Conservation (phyloP, 2,329 filamentous ascomycete genomes). For the Albophoma yamanashiensis region DNA sequence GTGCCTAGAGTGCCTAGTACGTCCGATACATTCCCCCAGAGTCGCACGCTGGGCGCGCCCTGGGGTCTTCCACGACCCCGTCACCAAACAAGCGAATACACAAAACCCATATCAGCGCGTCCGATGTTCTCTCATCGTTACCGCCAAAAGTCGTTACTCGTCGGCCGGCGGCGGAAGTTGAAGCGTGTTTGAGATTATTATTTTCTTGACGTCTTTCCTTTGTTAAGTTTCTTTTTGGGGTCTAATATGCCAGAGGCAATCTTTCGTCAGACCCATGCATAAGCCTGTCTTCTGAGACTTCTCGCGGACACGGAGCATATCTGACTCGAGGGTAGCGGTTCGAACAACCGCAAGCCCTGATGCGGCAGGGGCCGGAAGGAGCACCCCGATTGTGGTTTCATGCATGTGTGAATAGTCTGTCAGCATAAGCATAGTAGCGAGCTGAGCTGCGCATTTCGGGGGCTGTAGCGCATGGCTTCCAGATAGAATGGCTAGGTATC, state of each 20-base stretch:
- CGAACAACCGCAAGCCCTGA: background rate
- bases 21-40: background rate
- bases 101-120: background rate
- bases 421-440: background rate
- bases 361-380: background rate
- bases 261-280: background rate
- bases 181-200: conserved; percentile 1
- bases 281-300: background rate
- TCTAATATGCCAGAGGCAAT: conserved; percentile 6
- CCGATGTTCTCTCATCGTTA: background rate
- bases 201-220: conserved; percentile 3
- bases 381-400: background rate
- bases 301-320: background rate
- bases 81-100: background rate
- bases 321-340: background rate
- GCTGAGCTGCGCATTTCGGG: background rate
- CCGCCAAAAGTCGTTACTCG: background rate
- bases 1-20: background rate
- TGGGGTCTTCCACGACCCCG: background rate
- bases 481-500: background rate
- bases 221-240: conserved; percentile 1
- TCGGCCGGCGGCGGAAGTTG: background rate
- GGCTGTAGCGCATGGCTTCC: background rate
- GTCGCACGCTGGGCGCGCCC: background rate
- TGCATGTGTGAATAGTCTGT: conserved; percentile 1